These are phyloP conservation scores for Quercus berberidifolia DNA, from an alignment of 306 rosid species.

Conservation along the genomic window DNA sequence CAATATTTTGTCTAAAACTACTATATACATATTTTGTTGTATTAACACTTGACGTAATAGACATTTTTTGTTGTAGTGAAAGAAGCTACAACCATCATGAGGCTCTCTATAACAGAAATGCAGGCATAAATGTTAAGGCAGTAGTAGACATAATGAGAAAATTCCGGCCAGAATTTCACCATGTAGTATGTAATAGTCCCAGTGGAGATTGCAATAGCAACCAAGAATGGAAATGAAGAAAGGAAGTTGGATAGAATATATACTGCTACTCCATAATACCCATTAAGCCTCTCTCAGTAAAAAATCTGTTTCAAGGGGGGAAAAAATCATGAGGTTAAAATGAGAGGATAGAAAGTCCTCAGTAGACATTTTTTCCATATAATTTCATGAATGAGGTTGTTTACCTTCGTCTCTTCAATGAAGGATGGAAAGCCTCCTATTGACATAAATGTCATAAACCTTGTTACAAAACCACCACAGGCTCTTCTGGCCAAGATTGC, in stretches of 20 bases:
- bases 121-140: conserved; percentile 60
- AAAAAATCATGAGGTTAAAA: conserved; percentile 4
- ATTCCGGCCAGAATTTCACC: conserved; percentile 75
- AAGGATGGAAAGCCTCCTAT: conserved; percentile 98
- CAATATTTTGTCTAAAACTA: too few species aligned
- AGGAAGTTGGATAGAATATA: conserved; percentile 78
- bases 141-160: conserved; percentile 61
- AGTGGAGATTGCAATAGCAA: conserved; percentile 49
- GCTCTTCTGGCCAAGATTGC: conserved; percentile 94
- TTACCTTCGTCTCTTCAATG: conserved; percentile 93
- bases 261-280: conserved; percentile 88
- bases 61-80: too few species aligned
- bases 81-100: conserved; percentile 98
- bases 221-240: conserved; percentile 93
- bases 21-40: too few species aligned
- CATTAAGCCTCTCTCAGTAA: conserved; percentile 74
- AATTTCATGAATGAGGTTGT: background rate
- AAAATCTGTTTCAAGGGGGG: conserved; percentile 57
- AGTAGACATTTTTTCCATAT: background rate
- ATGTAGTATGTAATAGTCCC: conserved; percentile 74
- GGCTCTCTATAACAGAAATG: conserved; percentile 89
- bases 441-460: conserved; percentile 98
- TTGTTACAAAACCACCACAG: conserved; percentile 88
- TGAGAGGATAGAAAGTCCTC: background rate
- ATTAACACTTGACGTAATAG: too few species aligned